Evolutionary conservation across 2,329 filamentous ascomycete genomes (phyloP).

Genomic region (Trichoderma sp.): DNA sequence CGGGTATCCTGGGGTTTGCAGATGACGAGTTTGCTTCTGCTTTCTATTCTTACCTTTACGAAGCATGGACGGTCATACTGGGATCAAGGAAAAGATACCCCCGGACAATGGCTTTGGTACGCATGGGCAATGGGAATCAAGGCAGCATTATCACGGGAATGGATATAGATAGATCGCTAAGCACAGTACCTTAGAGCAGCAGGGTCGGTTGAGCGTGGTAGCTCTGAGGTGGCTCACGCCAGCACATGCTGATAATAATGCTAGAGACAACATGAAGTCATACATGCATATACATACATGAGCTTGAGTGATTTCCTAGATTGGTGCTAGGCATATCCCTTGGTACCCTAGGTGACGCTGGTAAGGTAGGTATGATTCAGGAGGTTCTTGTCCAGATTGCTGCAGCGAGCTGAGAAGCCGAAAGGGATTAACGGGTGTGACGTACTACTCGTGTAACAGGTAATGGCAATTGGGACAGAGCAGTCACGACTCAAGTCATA

Average conservation of each 20-base stretch:
- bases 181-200: constrained; percentile 19
- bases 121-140: too few relatives aligned
- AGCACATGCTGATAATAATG: constrained; percentile 4
- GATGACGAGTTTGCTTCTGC: background rate
- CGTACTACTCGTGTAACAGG: too few relatives aligned
- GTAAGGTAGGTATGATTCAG: too few relatives aligned
- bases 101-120: background rate
- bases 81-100: background rate
- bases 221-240: constrained; percentile 19
- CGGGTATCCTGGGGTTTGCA: background rate
- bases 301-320: background rate
- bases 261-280: background rate
- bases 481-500: too few relatives aligned
- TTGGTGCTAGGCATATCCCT: too few relatives aligned
- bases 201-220: background rate
- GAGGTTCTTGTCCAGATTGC: too few relatives aligned
- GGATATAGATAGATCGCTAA: background rate
- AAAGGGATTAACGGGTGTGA: too few relatives aligned
- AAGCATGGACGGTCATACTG: constrained; percentile 3
- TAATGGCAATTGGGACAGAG: too few relatives aligned
- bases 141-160: too few relatives aligned
- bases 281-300: background rate
- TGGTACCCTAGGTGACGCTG: too few relatives aligned
- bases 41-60: background rate
- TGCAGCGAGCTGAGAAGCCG: too few relatives aligned